A percentile compares a stretch with the other conserved stretches of the same genome.
These are phyloP conservation scores for Penicillium janthinellum DNA, from an alignment of 2,329 filamentous ascomycete species.

Conservation along the genomic window DNA sequence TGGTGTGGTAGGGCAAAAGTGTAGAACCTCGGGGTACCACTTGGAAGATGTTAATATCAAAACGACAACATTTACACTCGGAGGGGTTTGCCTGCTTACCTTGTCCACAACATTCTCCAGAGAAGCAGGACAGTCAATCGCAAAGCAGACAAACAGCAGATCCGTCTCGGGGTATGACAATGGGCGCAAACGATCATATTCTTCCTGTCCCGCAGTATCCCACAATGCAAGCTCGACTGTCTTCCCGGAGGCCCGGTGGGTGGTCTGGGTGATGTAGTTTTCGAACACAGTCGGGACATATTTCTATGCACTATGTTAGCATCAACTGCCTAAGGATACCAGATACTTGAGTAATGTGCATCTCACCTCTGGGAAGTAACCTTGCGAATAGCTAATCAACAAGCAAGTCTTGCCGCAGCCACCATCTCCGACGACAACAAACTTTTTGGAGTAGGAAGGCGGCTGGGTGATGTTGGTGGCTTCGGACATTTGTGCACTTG, in stretches of 20 bases:
- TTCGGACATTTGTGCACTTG: constrained; percentile 71
- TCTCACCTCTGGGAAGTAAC: constrained; percentile 95
- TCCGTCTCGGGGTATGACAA: constrained; percentile 98
- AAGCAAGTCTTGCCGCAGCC: constrained; percentile 98
- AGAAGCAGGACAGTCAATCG: constrained; percentile 97
- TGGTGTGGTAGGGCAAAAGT: constrained; percentile 97
- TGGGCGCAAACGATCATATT: constrained; percentile 93
- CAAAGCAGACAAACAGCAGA: constrained; percentile 97
- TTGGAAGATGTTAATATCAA: constrained; percentile 51
- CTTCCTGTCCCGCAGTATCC: constrained; percentile 98
- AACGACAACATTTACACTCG: neutral
- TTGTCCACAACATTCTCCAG: constrained; percentile 99
- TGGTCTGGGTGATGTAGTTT: constrained; percentile 98
- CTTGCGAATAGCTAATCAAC: constrained; percentile 97
- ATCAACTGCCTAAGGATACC: neutral
- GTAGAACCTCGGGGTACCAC: constrained; percentile 99
- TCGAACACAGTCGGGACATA: constrained; percentile 99
- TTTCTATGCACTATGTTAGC: constrained; percentile 65
- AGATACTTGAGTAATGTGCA: neutral
- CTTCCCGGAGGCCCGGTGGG: constrained; percentile 84
- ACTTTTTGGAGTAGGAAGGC: constrained; percentile 96
- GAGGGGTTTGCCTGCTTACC: constrained; percentile 56
- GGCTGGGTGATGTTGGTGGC: constrained; percentile 86
- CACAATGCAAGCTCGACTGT: constrained; percentile 94
- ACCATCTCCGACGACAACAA: constrained; percentile 96